Conservation (phyloP, 306 rosid genomes). For the Cotoneaster glaucophyllus region DNA sequence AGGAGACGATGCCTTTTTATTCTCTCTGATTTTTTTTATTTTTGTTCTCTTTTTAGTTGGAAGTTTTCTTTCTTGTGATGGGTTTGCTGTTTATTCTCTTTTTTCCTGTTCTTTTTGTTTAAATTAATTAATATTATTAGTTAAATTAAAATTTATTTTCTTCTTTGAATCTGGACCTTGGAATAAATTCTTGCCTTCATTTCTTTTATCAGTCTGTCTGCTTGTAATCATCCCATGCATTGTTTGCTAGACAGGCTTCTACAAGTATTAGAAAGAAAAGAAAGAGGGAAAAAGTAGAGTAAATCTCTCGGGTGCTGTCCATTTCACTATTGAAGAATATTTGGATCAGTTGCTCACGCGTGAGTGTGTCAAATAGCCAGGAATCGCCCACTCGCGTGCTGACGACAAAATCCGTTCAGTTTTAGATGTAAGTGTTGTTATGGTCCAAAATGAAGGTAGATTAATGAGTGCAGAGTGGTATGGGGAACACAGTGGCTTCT, state of each 20-base stretch:
- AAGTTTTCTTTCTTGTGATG: constrained; percentile 11
- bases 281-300: too few relatives aligned
- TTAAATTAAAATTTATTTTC: constrained; percentile 3
- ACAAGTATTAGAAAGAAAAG: constrained; percentile 13
- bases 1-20: constrained; percentile 44
- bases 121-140: constrained; percentile 9
- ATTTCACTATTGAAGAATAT: not conserved
- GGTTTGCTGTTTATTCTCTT: constrained; percentile 22
- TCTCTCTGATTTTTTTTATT: constrained; percentile 26
- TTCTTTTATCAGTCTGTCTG: constrained; percentile 37
- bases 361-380: not conserved
- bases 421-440: too few relatives aligned
- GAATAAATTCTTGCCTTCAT: constrained; percentile 55
- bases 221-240: constrained; percentile 12
- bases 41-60: not conserved
- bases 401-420: not conserved
- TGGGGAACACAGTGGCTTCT: not conserved
- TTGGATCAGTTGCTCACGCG: not conserved
- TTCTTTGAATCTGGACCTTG: constrained; percentile 30
- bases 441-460: not conserved
- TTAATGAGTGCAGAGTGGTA: not conserved
- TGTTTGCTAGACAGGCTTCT: constrained; percentile 11
- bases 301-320: not conserved
- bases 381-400: not conserved
- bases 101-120: constrained; percentile 8